phyloP scores from a whole-genome alignment of 164 flowering plant genomes.

The Buxus sempervirens region DNA sequence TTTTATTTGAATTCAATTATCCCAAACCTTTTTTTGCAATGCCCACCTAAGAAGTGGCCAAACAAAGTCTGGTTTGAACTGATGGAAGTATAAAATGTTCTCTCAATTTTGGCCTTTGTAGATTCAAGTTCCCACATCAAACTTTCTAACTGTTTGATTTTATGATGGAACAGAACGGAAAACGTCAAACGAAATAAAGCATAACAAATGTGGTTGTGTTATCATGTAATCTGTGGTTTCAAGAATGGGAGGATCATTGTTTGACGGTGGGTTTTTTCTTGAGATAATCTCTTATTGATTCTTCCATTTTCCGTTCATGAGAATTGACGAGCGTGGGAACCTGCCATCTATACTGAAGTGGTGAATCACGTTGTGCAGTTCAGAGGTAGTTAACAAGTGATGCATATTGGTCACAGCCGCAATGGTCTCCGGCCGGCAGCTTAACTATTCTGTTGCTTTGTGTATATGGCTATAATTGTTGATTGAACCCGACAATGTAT shows the following conservation, averaged over 20 bases:
- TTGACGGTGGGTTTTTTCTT: conserved; percentile 18
- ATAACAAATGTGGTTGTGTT: conserved; percentile 61
- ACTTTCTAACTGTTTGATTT: background rate
- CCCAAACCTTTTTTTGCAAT: no score
- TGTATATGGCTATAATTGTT: background rate
- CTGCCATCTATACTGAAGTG: background rate
- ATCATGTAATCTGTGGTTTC: conserved; percentile 42
- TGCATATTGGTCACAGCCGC: background rate
- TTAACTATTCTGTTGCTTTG: no score
- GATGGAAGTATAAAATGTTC: no score
- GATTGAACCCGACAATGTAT: background rate
- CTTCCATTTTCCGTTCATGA: background rate
- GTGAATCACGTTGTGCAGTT: background rate
- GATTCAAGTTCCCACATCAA: background rate
- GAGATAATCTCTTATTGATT: background rate
- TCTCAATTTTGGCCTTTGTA: no score
- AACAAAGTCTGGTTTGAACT: no score
- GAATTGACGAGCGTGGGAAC: background rate
- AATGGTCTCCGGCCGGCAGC: no score
- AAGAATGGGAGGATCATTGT: conserved; percentile 7
- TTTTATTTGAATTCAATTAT: no score
- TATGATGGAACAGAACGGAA: conserved; percentile 54
- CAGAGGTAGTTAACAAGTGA: background rate
- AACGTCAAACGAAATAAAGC: conserved; percentile 31
- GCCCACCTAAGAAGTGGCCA: no score